Percentiles rank a stretch among this genome's conserved stretches.
Conservation (phyloP, 1,284 basidiomycete species). For the Termitomyces sp. region DNA sequence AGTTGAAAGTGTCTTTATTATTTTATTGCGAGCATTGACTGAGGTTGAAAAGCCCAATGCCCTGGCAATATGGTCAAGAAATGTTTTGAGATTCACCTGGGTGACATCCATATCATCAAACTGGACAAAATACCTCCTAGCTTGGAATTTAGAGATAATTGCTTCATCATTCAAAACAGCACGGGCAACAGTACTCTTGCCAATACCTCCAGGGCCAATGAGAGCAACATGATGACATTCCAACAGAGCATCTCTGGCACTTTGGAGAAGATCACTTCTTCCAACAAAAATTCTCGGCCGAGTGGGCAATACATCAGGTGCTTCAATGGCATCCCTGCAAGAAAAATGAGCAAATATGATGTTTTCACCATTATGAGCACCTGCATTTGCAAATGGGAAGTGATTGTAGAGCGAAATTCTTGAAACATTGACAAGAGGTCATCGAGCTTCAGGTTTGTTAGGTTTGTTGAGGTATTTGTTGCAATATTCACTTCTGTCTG, state of each 20-base stretch:
- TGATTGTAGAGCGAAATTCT: background rate
- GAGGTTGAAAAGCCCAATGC: constrained; percentile 3
- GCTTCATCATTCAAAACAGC: constrained; percentile 6
- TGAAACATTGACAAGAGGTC: background rate
- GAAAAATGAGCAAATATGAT: background rate
- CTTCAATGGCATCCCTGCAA: background rate
- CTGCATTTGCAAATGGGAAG: background rate
- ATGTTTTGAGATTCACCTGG: constrained; percentile 7
- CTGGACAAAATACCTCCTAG: constrained; percentile 5
- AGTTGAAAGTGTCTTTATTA: constrained; percentile 3
- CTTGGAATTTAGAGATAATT: background rate
- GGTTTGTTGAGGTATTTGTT: no score
- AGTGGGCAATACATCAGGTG: background rate
- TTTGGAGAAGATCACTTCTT: constrained; percentile 1
- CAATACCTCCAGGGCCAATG: constrained; percentile 11
- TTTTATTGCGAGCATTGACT: background rate
- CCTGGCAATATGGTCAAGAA: constrained; percentile 6
- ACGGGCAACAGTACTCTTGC: constrained; percentile 9
- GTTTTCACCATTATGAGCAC: background rate
- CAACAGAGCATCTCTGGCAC: background rate
- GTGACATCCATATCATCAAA: constrained; percentile 9
- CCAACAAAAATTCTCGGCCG: constrained; percentile 8
- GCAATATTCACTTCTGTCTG: background rate
- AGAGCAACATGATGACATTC: constrained; percentile 4
- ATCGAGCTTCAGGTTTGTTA: background rate